A percentile compares a stretch with the other conserved stretches of the same genome.
phyloP scores from a whole-genome alignment of 2,329 filamentous ascomycete genomes.

The Botrytis elliptica region DNA sequence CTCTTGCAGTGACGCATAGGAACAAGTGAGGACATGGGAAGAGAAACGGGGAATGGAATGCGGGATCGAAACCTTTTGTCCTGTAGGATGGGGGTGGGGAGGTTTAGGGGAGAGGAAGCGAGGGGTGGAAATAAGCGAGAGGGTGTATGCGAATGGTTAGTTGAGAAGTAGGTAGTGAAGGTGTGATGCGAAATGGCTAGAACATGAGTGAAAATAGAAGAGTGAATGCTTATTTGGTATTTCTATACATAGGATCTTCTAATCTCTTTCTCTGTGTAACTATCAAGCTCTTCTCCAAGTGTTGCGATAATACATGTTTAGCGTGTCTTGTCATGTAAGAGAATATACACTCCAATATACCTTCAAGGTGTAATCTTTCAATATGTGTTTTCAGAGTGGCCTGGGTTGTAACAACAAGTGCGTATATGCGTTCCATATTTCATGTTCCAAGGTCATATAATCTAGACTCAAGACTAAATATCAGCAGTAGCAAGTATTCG shows the following conservation, averaged over 20 bases:
- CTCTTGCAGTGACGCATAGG: background rate
- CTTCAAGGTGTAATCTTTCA: background rate
- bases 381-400: background rate
- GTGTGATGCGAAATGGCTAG: background rate
- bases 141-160: background rate
- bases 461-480: background rate
- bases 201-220: background rate
- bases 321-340: background rate
- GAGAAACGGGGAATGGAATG: background rate
- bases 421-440: background rate
- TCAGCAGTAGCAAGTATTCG: background rate
- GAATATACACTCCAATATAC: background rate
- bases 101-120: background rate
- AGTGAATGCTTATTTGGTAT: background rate
- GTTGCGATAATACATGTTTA: background rate
- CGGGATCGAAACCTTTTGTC: background rate
- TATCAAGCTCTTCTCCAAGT: background rate
- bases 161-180: background rate
- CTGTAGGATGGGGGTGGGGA: background rate
- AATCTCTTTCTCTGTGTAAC: background rate
- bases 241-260: background rate
- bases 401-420: background rate
- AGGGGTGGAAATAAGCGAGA: background rate
- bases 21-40: background rate
- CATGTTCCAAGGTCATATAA: background rate